A percentile compares a stretch with the other conserved stretches of the same genome.
Evolutionary conservation across 257 asterid species (phyloP).

Genomic region (Echium plantagineum): DNA sequence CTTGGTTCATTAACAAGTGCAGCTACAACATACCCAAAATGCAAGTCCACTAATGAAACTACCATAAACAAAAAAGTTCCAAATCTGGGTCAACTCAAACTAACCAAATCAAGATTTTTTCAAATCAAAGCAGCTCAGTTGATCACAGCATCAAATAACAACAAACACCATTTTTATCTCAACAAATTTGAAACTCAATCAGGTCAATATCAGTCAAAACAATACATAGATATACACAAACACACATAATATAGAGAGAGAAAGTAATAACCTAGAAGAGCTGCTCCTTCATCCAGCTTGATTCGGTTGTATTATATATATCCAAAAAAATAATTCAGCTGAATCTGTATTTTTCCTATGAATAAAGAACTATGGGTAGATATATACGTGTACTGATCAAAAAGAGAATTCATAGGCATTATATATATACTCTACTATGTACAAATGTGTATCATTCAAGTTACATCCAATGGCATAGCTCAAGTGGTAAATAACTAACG

Average conservation of each 20-base stretch:
- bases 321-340: no score
- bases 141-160: background rate
- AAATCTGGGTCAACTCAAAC: conserved; percentile 12
- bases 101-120: conserved; percentile 3
- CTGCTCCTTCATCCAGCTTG: background rate
- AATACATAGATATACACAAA: background rate
- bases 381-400: no score
- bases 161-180: background rate
- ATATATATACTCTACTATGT: no score
- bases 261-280: background rate
- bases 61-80: conserved; percentile 10
- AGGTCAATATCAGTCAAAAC: background rate
- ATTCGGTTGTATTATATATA: background rate
- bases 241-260: conserved; percentile 1
- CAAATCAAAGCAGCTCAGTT: background rate
- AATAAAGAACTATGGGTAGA: no score
- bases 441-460: no score
- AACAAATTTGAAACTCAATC: background rate
- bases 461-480: no score
- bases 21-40: background rate
- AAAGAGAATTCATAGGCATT: no score
- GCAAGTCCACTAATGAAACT: background rate
- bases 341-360: no score
- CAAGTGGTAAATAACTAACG: no score
- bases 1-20: conserved; percentile 4